Percentiles rank a stretch among this genome's conserved stretches.
Conservation (phyloP, 2,329 filamentous ascomycete genomes). For the Myriosclerotinia curreyana region DNA sequence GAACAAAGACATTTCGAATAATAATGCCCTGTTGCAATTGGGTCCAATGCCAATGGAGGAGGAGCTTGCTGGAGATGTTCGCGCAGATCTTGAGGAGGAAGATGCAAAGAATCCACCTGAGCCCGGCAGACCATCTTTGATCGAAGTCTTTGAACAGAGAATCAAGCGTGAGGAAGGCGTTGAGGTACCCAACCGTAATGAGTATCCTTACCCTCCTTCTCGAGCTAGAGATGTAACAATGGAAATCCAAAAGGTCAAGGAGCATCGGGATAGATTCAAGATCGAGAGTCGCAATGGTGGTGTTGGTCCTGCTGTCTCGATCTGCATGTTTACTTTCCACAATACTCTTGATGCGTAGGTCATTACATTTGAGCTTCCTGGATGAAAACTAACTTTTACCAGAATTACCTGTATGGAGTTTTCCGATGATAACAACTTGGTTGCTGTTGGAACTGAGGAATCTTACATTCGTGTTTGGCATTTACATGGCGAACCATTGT, state of each 20-base stretch:
- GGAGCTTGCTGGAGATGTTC: slow-evolving; percentile 79
- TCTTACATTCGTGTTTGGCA: slow-evolving; percentile 97
- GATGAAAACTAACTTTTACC: slow-evolving; percentile 25
- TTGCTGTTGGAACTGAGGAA: slow-evolving; percentile 85
- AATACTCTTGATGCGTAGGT: slow-evolving; percentile 85
- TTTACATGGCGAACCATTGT: slow-evolving; percentile 78
- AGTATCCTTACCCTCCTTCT: slow-evolving; percentile 83
- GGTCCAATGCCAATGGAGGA: slow-evolving; percentile 81
- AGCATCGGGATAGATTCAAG: slow-evolving; percentile 86
- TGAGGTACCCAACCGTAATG: slow-evolving; percentile 73
- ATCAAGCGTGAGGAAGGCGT: slow-evolving; percentile 86
- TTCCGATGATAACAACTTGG: slow-evolving; percentile 82
- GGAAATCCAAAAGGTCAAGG: slow-evolving; percentile 90
- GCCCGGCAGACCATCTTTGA: slow-evolving; percentile 66
- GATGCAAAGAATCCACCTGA: slow-evolving; percentile 73
- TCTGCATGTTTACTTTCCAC: slow-evolving; percentile 98
- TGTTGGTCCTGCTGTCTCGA: slow-evolving; percentile 76
- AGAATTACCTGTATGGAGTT: slow-evolving; percentile 94
- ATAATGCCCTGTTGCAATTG: slow-evolving; percentile 62
- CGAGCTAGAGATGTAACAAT: slow-evolving; percentile 86
- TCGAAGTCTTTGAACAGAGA: slow-evolving; percentile 84
- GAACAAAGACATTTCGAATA: slow-evolving; percentile 59
- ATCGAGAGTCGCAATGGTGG: slow-evolving; percentile 83
- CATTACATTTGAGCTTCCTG: slow-evolving; percentile 21
- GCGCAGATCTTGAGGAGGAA: slow-evolving; percentile 81